Percentiles rank a stretch among this genome's conserved stretches.
phyloP scores from a whole-genome alignment of 192 early-diverging fungal species.

The Linnemannia elongata region DNA sequence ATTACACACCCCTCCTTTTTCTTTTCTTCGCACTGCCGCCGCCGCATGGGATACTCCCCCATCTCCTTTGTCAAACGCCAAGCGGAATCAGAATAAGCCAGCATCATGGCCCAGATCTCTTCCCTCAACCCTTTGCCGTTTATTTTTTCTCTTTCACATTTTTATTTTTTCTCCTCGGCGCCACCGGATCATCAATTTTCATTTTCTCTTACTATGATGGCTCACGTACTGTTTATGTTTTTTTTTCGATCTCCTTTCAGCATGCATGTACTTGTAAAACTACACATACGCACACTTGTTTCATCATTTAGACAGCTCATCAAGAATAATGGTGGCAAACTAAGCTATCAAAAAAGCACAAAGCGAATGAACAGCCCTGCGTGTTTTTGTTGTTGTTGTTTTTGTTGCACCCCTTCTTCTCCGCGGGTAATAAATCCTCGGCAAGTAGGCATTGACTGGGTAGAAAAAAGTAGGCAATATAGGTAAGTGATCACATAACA shows the following conservation, averaged over 20 bases:
- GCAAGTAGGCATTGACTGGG: too few relatives aligned
- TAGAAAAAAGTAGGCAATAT: too few relatives aligned
- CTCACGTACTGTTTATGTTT: neutral
- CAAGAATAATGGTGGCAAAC: neutral
- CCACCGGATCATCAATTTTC: slow-evolving; percentile 1
- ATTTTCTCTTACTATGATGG: neutral
- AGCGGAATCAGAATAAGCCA: too few relatives aligned
- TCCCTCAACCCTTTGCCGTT: neutral
- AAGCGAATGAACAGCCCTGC: too few relatives aligned
- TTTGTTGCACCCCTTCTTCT: too few relatives aligned
- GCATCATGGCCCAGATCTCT: neutral
- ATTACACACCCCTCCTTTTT: neutral
- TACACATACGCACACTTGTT: neutral
- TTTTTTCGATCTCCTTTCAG: slow-evolving; percentile 2
- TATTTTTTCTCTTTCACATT: neutral
- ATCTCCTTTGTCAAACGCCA: neutral
- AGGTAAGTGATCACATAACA: too few relatives aligned
- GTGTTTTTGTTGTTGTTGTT: too few relatives aligned
- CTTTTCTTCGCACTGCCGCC: neutral
- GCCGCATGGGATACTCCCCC: neutral
- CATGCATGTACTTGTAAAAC: neutral
- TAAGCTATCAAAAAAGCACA: neutral
- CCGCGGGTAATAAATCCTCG: too few relatives aligned
- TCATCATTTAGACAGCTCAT: neutral
- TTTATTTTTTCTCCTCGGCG: neutral